Percentiles rank a stretch among this genome's conserved stretches.
Evolutionary conservation across 352 stramenopile species (phyloP).

Genomic region (Phytophthora pistaciae): DNA sequence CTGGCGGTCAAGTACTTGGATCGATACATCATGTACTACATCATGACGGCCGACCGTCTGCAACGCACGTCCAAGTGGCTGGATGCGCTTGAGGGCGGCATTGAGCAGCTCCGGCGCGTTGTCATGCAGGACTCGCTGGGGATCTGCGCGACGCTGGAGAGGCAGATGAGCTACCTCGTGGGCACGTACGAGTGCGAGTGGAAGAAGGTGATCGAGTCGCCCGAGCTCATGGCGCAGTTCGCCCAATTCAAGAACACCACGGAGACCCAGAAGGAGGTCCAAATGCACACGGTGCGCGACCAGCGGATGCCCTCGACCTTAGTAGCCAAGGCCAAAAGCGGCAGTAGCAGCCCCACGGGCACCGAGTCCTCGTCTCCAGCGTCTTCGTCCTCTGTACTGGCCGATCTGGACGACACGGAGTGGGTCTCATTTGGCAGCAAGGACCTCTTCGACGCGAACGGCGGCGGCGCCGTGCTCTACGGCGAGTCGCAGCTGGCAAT

Average conservation of each 20-base stretch:
- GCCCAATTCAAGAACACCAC: constrained; percentile 93
- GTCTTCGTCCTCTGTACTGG: constrained; percentile 32
- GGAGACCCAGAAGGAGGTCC: constrained; percentile 66
- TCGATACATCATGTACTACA: constrained; percentile 94
- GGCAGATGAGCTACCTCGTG: constrained; percentile 92
- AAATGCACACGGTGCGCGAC: constrained; percentile 80
- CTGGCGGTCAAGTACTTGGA: constrained; percentile 90
- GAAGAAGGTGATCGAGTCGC: constrained; percentile 92
- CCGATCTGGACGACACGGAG: constrained; percentile 33
- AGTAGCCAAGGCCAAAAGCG: constrained; percentile 52
- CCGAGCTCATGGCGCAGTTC: constrained; percentile 82
- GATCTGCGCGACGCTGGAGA: constrained; percentile 77
- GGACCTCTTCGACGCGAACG: constrained; percentile 82
- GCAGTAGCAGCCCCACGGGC: constrained; percentile 63
- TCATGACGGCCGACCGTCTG: constrained; percentile 75
- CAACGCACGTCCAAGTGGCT: constrained; percentile 92
- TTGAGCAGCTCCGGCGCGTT: constrained; percentile 59
- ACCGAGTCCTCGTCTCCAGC: constrained; percentile 50
- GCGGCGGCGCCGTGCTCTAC: constrained; percentile 90
- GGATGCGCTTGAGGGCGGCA: constrained; percentile 77
- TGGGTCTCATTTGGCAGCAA: constrained; percentile 86
- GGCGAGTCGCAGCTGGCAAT: constrained; percentile 92
- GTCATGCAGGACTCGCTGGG: constrained; percentile 93
- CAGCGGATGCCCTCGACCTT: constrained; percentile 77
- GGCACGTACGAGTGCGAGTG: constrained; percentile 95